These are phyloP conservation scores for Aureobasidium subglaciale DNA, from an alignment of 2,329 filamentous ascomycete genomes.

Conservation along the genomic window DNA sequence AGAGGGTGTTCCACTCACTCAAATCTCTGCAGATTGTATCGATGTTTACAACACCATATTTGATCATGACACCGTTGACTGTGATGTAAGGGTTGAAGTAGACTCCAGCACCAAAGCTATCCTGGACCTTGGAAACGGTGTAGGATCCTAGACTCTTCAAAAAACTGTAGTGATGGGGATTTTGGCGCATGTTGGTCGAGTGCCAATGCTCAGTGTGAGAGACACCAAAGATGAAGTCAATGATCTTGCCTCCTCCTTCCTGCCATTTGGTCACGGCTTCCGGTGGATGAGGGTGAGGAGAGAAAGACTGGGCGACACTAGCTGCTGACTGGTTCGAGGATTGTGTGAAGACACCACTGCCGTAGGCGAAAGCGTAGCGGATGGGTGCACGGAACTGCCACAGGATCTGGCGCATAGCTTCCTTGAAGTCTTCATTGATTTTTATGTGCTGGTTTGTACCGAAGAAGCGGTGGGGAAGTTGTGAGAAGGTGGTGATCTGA, in stretches of 20 bases:
- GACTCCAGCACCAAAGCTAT: conserved; percentile 82
- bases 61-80: conserved; percentile 91
- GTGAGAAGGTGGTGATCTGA: conserved; percentile 61
- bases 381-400: conserved; percentile 92
- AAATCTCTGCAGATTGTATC: conserved; percentile 83
- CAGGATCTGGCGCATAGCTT: conserved; percentile 76
- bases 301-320: conserved; percentile 42
- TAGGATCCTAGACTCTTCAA: conserved; percentile 78
- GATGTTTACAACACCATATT: conserved; percentile 94
- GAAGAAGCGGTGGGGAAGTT: conserved; percentile 73
- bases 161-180: conserved; percentile 86
- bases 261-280: conserved; percentile 77
- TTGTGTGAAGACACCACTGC: conserved; percentile 92
- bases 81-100: conserved; percentile 97
- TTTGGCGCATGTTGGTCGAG: conserved; percentile 79
- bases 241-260: conserved; percentile 86
- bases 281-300: conserved; percentile 75
- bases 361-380: conserved; percentile 93
- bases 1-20: conserved; percentile 85
- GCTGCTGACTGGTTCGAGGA: conserved; percentile 36
- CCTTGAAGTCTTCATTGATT: conserved; percentile 92
- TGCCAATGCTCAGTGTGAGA: conserved; percentile 96
- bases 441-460: conserved; percentile 95
- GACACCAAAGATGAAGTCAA: conserved; percentile 96
- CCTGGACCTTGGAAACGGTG: conserved; percentile 76